Percentiles rank a stretch among this genome's conserved stretches.
phyloP scores from a whole-genome alignment of 345 rosid genomes.

The Rhizophora apiculata region DNA sequence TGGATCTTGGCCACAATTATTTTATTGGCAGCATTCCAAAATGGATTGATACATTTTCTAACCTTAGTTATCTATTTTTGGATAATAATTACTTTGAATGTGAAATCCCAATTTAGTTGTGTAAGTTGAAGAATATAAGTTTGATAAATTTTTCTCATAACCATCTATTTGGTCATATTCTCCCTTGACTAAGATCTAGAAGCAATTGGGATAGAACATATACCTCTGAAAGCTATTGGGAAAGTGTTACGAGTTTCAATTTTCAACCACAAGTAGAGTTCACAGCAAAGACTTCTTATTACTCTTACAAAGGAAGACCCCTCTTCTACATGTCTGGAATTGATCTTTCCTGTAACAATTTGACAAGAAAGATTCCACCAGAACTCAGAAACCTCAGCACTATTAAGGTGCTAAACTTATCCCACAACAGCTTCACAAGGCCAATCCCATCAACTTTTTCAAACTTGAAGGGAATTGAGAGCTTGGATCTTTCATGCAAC shows the following conservation, averaged over 20 bases:
- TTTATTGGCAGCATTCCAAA: slow-evolving; percentile 17
- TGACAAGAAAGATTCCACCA: slow-evolving; percentile 25
- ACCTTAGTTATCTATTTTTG: slow-evolving; percentile 21
- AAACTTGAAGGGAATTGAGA: no score
- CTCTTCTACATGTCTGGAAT: slow-evolving; percentile 19
- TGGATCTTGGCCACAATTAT: slow-evolving; percentile 21
- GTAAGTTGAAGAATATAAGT: slow-evolving; percentile 5
- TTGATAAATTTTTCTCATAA: no score
- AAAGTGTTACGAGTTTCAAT: no score
- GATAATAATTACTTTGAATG: slow-evolving; percentile 20
- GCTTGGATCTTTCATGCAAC: no score
- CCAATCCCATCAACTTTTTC: no score
- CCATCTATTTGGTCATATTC: no score
- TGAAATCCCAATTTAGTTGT: slow-evolving; percentile 7
- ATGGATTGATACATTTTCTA: slow-evolving; percentile 5
- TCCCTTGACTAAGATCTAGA: slow-evolving; percentile 3
- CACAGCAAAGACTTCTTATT: slow-evolving; percentile 8
- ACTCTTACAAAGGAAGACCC: slow-evolving; percentile 3
- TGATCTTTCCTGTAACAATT: slow-evolving; percentile 39
- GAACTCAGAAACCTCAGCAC: slow-evolving; percentile 16
- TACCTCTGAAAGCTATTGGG: no score
- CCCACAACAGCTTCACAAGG: slow-evolving; percentile 24
- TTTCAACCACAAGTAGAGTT: not conserved
- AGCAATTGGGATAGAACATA: no score
- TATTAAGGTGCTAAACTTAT: slow-evolving; percentile 26